Percentiles rank a stretch among this genome's conserved stretches.
Conservation (phyloP, 306 rosid genomes). For the Amphicarpaea edgeworthii region DNA sequence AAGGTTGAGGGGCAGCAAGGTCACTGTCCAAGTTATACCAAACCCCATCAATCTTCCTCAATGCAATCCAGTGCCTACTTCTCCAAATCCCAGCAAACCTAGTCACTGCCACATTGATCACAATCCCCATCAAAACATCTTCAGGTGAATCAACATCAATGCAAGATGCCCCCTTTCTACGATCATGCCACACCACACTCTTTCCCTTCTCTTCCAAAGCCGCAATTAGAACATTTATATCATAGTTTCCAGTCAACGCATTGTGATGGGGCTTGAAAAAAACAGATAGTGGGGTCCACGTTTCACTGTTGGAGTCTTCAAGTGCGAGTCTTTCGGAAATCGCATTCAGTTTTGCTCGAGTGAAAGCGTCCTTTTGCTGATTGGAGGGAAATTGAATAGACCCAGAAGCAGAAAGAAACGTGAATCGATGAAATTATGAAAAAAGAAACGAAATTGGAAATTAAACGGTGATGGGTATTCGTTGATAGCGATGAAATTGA, state of each 20-base stretch:
- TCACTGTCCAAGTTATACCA: slow-evolving; percentile 96
- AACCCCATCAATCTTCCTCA: slow-evolving; percentile 70
- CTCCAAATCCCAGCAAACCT: slow-evolving; percentile 83
- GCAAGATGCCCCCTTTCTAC: slow-evolving; percentile 65
- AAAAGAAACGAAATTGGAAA: slow-evolving; percentile 14
- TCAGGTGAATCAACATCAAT: too few relatives aligned
- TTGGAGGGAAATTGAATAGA: slow-evolving; percentile 30
- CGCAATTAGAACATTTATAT: slow-evolving; percentile 81
- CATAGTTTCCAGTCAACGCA: slow-evolving; percentile 85
- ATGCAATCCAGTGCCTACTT: slow-evolving; percentile 83
- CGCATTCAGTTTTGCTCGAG: slow-evolving; percentile 69
- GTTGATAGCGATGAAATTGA: slow-evolving; percentile 33
- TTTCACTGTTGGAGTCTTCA: slow-evolving; percentile 61
- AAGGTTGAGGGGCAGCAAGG: slow-evolving; percentile 65
- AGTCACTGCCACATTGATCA: slow-evolving; percentile 70
- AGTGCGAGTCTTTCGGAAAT: slow-evolving; percentile 70
- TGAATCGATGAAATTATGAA: background rate
- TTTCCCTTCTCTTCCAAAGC: slow-evolving; percentile 82
- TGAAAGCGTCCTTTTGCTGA: slow-evolving; percentile 76
- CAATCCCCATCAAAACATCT: slow-evolving; percentile 81
- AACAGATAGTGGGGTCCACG: slow-evolving; percentile 69
- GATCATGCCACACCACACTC: slow-evolving; percentile 86
- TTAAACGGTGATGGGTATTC: slow-evolving; percentile 7
- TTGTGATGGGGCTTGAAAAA: slow-evolving; percentile 88
- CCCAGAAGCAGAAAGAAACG: slow-evolving; percentile 16